Evolutionary conservation across 2,329 filamentous ascomycete species (phyloP), one percentile per base, ranked within the genome.

Genomic region (Sporothrix variecibatus): DNA sequence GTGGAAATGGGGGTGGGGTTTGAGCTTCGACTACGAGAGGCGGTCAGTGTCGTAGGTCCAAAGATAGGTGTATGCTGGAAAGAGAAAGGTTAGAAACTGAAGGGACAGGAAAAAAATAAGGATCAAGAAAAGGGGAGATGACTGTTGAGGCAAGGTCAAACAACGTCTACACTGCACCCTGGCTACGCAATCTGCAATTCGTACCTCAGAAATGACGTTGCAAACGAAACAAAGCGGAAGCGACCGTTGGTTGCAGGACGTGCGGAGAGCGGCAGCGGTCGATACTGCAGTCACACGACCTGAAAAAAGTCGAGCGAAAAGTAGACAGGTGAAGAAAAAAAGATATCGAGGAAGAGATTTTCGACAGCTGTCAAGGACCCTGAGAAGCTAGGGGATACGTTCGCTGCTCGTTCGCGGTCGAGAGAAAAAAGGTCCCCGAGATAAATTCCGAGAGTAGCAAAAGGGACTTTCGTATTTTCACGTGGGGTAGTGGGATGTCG

Each of bases 261-360:
- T 38, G 67, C 31, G 69, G 53, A 60, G 38, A 58, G 68, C 68
- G 68, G 68, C 34, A 58, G 49, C 51, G 68, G 65, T 46, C 68
- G 53, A 43, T 60, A 11, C 38, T 20, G 15, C 38, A 49, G 69
- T 71, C 69, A 71, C 69, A 71, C 69, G 69, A 71, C 51, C 51
- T 31, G 53, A 46, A 58, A 60, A 31, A 40, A 46, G 43, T 15
- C 20, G 43, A 11, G 43, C 12, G 51, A 56, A 56, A 9, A 28
- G 5, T 15, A 17, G 3, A 38, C 9, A 34, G 65, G 65, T 34
- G 26, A 38, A 28, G 51, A 26, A 15, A 23, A 68, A n/a, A 26
- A n/a, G n/a, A n/a, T n/a, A n/a, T 28, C 7, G 6, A 15, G 49
- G 43, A 28, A 65, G 62, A 26, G 12, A 49, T 49, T 49, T 20